These are phyloP conservation scores for Akanthomyces dipterigenus DNA, from an alignment of 2,329 filamentous ascomycete species.

Conservation along the genomic window DNA sequence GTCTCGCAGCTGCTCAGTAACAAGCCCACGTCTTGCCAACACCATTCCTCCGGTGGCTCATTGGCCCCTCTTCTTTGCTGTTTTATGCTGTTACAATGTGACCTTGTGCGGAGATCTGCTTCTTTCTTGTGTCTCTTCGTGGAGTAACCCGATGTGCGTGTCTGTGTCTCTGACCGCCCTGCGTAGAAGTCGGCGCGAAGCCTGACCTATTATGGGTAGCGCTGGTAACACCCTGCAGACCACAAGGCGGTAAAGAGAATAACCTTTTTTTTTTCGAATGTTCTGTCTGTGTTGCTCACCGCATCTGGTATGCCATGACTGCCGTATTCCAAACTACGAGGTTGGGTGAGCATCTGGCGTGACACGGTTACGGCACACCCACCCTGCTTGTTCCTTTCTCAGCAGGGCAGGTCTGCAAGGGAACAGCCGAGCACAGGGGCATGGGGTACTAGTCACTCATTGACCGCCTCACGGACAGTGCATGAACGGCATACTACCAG, in stretches of 20 bases:
- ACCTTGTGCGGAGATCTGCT: not conserved
- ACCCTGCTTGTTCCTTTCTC: not conserved
- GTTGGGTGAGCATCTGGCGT: not conserved
- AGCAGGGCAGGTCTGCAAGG: not conserved
- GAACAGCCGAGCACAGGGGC: not conserved
- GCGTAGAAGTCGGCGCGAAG: not conserved
- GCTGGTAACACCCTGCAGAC: not conserved
- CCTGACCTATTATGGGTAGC: not conserved
- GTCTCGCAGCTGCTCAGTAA: not conserved
- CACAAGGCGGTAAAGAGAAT: conserved; percentile 5
- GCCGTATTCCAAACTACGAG: not conserved
- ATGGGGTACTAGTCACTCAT: conserved; percentile 1
- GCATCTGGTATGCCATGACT: not conserved
- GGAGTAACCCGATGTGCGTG: not conserved
- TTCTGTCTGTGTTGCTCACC: not conserved
- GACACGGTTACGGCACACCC: not conserved
- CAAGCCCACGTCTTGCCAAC: not conserved
- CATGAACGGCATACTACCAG: conserved; percentile 8
- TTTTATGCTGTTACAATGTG: not conserved
- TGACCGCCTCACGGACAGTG: conserved; percentile 10
- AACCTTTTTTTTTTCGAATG: not conserved
- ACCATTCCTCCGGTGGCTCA: not conserved
- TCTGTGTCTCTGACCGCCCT: conserved; percentile 4
- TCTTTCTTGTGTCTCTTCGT: conserved; percentile 1
- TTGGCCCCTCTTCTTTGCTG: conserved; percentile 4